A percentile compares a stretch with the other conserved stretches of the same genome.
Evolutionary conservation across 352 stramenopile species (phyloP).

Genomic region (Phytophthora lateralis): DNA sequence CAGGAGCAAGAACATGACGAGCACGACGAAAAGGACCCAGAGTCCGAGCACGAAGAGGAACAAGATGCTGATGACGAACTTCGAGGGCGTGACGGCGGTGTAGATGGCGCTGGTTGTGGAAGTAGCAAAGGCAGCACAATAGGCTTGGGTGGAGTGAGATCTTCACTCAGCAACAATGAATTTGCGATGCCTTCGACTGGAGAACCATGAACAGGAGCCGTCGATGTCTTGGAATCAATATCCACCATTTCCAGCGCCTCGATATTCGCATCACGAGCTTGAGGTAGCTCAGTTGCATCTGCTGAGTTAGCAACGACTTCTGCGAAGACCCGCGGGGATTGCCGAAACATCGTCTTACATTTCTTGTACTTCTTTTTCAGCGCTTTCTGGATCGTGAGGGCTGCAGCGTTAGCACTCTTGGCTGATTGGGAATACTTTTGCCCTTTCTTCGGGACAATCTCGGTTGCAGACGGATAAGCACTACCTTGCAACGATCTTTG

Average conservation of each 20-base stretch:
- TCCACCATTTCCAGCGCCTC: neutral
- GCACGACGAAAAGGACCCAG: slow-evolving; percentile 22
- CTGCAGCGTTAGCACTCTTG: slow-evolving; percentile 31
- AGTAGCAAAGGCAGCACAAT: slow-evolving; percentile 23
- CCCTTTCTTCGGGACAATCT: slow-evolving; percentile 21
- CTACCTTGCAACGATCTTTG: neutral
- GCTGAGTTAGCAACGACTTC: slow-evolving; percentile 11
- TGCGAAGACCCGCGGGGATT: slow-evolving; percentile 49
- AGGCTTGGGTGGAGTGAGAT: neutral
- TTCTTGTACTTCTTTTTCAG: slow-evolving; percentile 50
- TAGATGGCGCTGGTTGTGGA: slow-evolving; percentile 1
- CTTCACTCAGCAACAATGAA: neutral
- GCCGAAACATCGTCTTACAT: slow-evolving; percentile 48
- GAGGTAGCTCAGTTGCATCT: neutral
- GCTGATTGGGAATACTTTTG: slow-evolving; percentile 9
- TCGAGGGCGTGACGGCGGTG: slow-evolving; percentile 2
- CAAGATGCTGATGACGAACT: slow-evolving; percentile 13
- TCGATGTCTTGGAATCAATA: neutral
- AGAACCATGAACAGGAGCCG: neutral
- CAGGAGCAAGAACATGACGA: slow-evolving; percentile 25
- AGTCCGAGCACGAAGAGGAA: slow-evolving; percentile 21
- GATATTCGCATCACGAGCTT: neutral
- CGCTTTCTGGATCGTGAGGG: slow-evolving; percentile 50
- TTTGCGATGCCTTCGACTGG: neutral
- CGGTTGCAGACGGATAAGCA: neutral